Conservation (phyloP, 1,284 basidiomycete species). For the Marasmius fiardii region DNA sequence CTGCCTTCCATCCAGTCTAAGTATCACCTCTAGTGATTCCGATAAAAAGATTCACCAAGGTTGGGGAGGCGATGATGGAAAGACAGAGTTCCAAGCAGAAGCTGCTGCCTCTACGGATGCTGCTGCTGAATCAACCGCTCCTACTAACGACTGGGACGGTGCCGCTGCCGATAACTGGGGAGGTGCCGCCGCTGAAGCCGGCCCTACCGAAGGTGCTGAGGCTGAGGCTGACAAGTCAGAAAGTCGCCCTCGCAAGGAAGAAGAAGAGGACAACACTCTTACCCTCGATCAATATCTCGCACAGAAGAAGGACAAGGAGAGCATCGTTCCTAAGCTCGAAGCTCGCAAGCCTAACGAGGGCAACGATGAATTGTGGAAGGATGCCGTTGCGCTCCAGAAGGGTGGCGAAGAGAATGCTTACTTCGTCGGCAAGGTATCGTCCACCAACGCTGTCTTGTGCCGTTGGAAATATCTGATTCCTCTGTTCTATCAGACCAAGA, state of each 20-base stretch:
- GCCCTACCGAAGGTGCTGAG: slow-evolving; percentile 37
- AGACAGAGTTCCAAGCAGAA: slow-evolving; percentile 75
- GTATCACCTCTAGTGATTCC: slow-evolving; percentile 59
- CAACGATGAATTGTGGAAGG: slow-evolving; percentile 56
- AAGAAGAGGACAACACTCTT: slow-evolving; percentile 93
- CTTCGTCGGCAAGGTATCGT: slow-evolving; percentile 71
- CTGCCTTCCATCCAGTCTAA: slow-evolving; percentile 7
- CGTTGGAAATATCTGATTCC: slow-evolving; percentile 11
- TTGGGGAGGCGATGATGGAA: slow-evolving; percentile 89
- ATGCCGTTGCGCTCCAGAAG: slow-evolving; percentile 58
- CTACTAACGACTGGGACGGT: slow-evolving; percentile 37
- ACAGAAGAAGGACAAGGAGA: slow-evolving; percentile 61
- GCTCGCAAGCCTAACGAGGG: slow-evolving; percentile 63
- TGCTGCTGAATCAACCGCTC: slow-evolving; percentile 36
- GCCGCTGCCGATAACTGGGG: slow-evolving; percentile 36
- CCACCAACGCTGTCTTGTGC: not conserved
- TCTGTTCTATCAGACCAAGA: slow-evolving; percentile 43
- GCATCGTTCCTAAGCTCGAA: slow-evolving; percentile 67
- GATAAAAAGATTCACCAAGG: slow-evolving; percentile 90
- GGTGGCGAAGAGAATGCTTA: slow-evolving; percentile 61
- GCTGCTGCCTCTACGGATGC: slow-evolving; percentile 62
- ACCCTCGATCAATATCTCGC: slow-evolving; percentile 84
- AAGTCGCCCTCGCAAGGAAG: slow-evolving; percentile 50
- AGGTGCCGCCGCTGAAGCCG: slow-evolving; percentile 30
- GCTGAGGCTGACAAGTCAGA: slow-evolving; percentile 36